Evolutionary conservation across 164 flowering plant genomes (phyloP).

Genomic region (Malania oleifera): DNA sequence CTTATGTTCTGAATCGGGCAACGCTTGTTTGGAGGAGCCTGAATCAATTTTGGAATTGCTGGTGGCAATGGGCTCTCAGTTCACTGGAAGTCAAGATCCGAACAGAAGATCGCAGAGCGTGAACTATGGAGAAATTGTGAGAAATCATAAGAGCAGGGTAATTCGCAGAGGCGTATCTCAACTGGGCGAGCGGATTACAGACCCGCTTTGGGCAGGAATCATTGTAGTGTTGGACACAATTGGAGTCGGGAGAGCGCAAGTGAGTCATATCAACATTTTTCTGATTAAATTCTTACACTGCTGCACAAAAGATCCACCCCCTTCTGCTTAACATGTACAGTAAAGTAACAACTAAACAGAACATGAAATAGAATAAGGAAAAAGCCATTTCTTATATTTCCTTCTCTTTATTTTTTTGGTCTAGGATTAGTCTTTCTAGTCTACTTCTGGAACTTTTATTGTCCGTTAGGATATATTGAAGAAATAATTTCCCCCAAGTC

Average conservation of each 20-base stretch:
- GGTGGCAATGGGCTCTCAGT: slow-evolving; percentile 1
- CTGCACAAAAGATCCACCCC: too few relatives aligned
- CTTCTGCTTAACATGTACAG: too few relatives aligned
- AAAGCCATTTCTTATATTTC: too few relatives aligned
- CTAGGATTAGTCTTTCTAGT: too few relatives aligned
- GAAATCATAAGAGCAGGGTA: slow-evolving; percentile 5
- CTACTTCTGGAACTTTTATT: too few relatives aligned
- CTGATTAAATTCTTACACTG: neutral
- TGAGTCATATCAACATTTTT: slow-evolving; percentile 1
- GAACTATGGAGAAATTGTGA: slow-evolving; percentile 21
- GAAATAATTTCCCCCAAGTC: too few relatives aligned
- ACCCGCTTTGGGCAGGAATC: slow-evolving; percentile 20
- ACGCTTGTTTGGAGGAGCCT: slow-evolving; percentile 33
- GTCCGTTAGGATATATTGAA: too few relatives aligned
- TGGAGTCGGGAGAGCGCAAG: slow-evolving; percentile 18
- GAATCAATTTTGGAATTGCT: slow-evolving; percentile 24
- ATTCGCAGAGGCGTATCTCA: slow-evolving; percentile 4
- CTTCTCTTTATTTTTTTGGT: too few relatives aligned
- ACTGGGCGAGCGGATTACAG: neutral
- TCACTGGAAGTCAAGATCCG: neutral
- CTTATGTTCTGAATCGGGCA: slow-evolving; percentile 29
- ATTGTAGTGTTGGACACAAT: slow-evolving; percentile 24
- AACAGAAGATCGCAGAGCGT: neutral
- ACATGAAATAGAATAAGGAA: too few relatives aligned
- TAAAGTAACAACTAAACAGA: too few relatives aligned